phyloP scores from a whole-genome alignment of 345 rosid genomes.

The Citrus mangshanensis region DNA sequence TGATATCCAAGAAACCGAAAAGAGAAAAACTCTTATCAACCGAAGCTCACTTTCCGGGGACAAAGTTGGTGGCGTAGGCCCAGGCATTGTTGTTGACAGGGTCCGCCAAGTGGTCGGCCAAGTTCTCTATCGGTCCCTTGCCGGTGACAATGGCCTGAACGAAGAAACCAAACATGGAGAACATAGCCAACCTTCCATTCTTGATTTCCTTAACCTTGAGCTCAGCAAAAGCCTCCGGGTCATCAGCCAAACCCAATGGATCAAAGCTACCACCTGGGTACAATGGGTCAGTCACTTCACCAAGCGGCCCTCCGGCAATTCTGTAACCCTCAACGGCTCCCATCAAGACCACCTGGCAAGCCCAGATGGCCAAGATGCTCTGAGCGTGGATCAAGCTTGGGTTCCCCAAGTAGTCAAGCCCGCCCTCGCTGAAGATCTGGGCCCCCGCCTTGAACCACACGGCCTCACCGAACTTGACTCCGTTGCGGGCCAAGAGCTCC shows the following conservation, averaged over 20 bases:
- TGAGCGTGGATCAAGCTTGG: conserved; percentile 79
- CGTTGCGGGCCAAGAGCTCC: conserved; percentile 71
- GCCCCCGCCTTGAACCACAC: conserved; percentile 91
- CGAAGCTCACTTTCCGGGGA: conserved; percentile 67
- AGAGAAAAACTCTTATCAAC: neutral
- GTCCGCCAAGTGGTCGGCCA: conserved; percentile 81
- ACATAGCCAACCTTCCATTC: conserved; percentile 85
- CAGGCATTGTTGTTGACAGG: conserved; percentile 91
- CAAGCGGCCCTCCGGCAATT: conserved; percentile 65
- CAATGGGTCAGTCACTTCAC: conserved; percentile 66
- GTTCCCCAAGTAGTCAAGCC: conserved; percentile 83
- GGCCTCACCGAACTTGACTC: conserved; percentile 73
- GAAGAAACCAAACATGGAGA: conserved; percentile 86
- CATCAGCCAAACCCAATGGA: conserved; percentile 78
- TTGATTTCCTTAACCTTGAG: conserved; percentile 80
- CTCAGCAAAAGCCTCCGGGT: conserved; percentile 84
- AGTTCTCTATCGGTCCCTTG: conserved; percentile 73
- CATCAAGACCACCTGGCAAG: conserved; percentile 61
- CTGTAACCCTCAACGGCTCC: conserved; percentile 82
- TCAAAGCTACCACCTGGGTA: conserved; percentile 85
- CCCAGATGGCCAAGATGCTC: conserved; percentile 83
- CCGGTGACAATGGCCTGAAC: conserved; percentile 89
- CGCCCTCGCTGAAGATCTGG: conserved; percentile 77
- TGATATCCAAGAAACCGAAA: neutral
- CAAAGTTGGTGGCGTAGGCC: conserved; percentile 87